A percentile compares a stretch with the other conserved stretches of the same genome.
phyloP scores from a whole-genome alignment of 2,329 filamentous ascomycete species.

The Aureobasidium sp. region DNA sequence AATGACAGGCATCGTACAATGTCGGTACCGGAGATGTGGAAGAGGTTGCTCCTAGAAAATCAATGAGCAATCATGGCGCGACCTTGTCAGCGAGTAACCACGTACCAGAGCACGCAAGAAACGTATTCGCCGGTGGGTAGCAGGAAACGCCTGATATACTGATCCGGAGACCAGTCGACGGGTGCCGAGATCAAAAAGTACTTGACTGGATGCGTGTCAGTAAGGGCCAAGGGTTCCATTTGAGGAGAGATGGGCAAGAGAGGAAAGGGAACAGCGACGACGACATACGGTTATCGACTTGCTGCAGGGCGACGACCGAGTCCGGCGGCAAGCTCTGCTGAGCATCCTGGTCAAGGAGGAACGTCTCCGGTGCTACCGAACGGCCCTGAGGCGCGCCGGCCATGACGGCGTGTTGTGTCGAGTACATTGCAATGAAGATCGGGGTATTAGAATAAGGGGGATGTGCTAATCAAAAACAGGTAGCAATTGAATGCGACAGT shows the following conservation, averaged over 20 bases:
- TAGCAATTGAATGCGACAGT: background rate
- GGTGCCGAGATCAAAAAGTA: conserved; percentile 99
- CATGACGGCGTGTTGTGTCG: conserved; percentile 60
- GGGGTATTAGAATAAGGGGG: conserved; percentile 1
- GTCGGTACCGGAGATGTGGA: conserved; percentile 98
- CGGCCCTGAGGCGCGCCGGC: conserved; percentile 66
- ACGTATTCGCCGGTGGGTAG: conserved; percentile 98
- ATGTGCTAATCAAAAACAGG: background rate
- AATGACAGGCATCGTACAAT: conserved; percentile 98
- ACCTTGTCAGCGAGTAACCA: conserved; percentile 9
- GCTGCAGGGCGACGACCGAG: conserved; percentile 92
- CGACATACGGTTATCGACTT: conserved; percentile 91
- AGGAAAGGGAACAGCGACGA: background rate
- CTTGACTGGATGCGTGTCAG: conserved; percentile 61
- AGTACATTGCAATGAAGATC: conserved; percentile 32
- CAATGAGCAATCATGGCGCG: background rate
- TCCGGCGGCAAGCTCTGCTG: conserved; percentile 94
- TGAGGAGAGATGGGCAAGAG: background rate
- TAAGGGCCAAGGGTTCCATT: conserved; percentile 7
- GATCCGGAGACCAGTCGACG: conserved; percentile 93
- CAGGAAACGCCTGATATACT: conserved; percentile 92
- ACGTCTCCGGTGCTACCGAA: conserved; percentile 81
- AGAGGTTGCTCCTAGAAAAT: conserved; percentile 76
- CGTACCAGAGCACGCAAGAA: conserved; percentile 85
- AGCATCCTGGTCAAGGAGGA: conserved; percentile 94